Evolutionary conservation across 2,329 filamentous ascomycete genomes (phyloP).

Genomic region (Cordyceps tenuipes): DNA sequence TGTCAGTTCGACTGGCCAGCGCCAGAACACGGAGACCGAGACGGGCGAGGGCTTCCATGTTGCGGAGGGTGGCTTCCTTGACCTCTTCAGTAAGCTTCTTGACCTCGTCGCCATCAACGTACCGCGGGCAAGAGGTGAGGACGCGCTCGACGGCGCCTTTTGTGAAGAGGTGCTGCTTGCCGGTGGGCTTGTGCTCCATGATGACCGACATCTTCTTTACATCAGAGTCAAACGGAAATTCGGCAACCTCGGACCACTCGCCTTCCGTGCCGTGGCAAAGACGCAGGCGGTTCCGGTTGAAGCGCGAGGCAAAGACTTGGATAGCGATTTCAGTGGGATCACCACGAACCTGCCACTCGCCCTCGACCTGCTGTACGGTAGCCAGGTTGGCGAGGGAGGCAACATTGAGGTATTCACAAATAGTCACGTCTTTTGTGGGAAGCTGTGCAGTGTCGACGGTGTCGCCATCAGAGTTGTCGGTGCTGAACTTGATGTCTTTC

Average conservation of each 20-base stretch:
- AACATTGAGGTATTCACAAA: conserved; percentile 52
- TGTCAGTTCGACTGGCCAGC: conserved; percentile 46
- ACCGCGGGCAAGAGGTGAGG: conserved; percentile 50
- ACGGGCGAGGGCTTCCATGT: conserved; percentile 60
- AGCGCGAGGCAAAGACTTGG: conserved; percentile 64
- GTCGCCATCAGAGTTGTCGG: conserved; percentile 21
- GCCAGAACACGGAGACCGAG: conserved; percentile 63
- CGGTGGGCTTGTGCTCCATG: conserved; percentile 37
- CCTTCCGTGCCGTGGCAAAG: conserved; percentile 41
- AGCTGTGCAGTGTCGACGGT: conserved; percentile 21
- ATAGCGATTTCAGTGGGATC: conserved; percentile 64
- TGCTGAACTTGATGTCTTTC: conserved; percentile 25
- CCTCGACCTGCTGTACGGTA: conserved; percentile 46
- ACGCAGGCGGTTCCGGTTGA: conserved; percentile 50
- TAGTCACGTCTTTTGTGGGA: conserved; percentile 35
- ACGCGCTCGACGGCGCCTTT: conserved; percentile 65
- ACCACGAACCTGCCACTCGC: conserved; percentile 54
- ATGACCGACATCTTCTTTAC: conserved; percentile 73
- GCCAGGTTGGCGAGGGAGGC: conserved; percentile 60
- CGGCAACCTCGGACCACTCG: conserved; percentile 51
- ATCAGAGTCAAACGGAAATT: conserved; percentile 66
- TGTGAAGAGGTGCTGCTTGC: conserved; percentile 45
- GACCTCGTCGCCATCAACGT: conserved; percentile 36
- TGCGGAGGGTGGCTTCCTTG: conserved; percentile 49
- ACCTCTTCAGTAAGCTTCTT: conserved; percentile 43